Base-by-base conservation (phyloP, 306 rosid genomes). In the Corylus avellana region DNA sequence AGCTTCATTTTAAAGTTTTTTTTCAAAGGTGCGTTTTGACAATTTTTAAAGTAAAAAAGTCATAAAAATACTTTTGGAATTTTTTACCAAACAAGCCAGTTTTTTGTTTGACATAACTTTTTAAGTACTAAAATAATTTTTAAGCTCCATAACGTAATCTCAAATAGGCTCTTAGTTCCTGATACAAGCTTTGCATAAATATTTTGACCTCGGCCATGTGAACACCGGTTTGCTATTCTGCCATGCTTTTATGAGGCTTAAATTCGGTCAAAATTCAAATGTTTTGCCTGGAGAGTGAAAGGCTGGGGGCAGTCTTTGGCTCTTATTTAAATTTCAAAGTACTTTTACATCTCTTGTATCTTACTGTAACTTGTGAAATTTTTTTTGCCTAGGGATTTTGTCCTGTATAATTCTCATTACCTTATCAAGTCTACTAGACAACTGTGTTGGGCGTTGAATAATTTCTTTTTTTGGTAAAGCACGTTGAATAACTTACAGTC, bases 321-420 rank as follows among this genome's bases (percentile, higher is more conserved):
- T 55, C 70, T 14, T 63, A 35, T 63, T 63, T 63, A 63, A 61
- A 63, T 32, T 63, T 63, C 47, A 29, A 63, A 63, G 70, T 63
- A 32, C 47, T 10, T 27, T 61, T 63, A 5, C 22, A 32, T 63
- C 2, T 7, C 46, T 32, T 7, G 5, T 32, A 29, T 63, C 22
- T 63, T 63, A 25, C 70, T 2, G 69, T 4, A 12, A 63, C 44
- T 62, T 9, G 32, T 14, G 8, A 63, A 63, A 0, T 44, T 63
- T 2, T 0, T 63, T 20, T 14, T 63, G 20, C 20, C 12, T 32
- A 32, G 4, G 70, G n/a, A 63, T 32, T 29, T 13, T 63, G 22
- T 63, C 47, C n/a, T 32, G 12, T 16, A 35, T 5, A 29, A 63
- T 63, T 18, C 70, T 32, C 35, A 44, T 37, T 14, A 32, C n/a